Percentiles rank a stretch among this genome's conserved stretches.
phyloP scores from a whole-genome alignment of 306 rosid genomes.

The Sphenostylis stenocarpa region DNA sequence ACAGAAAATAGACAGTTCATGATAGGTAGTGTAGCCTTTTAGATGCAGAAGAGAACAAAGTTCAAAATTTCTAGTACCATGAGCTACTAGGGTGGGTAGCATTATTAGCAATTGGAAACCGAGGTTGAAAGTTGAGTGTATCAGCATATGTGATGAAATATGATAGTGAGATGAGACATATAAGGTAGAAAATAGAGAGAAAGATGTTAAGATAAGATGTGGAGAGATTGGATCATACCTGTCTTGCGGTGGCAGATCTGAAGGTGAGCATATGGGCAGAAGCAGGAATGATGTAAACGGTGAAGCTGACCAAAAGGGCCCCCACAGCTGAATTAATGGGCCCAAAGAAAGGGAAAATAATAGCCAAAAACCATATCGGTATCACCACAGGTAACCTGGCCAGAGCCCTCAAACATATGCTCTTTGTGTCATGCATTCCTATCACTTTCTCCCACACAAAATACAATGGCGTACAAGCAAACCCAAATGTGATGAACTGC shows the following conservation, averaged over 20 bases:
- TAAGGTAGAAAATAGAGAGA: slow-evolving; percentile 17
- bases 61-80: not conserved
- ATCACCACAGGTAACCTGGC: slow-evolving; percentile 82
- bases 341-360: slow-evolving; percentile 85
- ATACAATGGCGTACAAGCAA: slow-evolving; percentile 87
- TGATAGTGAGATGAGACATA: not conserved
- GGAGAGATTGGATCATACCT: slow-evolving; percentile 48
- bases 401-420: slow-evolving; percentile 72
- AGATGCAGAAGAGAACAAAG: not conserved
- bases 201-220: slow-evolving; percentile 10
- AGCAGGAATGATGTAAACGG: slow-evolving; percentile 86
- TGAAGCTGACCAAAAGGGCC: slow-evolving; percentile 86
- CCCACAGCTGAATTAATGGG: slow-evolving; percentile 94
- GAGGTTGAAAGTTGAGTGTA: not conserved
- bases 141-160: not conserved
- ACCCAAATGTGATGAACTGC: slow-evolving; percentile 86
- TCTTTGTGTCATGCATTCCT: slow-evolving; percentile 87
- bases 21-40: not conserved
- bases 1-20: not conserved
- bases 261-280: slow-evolving; percentile 80
- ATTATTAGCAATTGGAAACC: not conserved
- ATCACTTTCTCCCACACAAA: slow-evolving; percentile 93
- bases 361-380: slow-evolving; percentile 88
- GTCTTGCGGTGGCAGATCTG: slow-evolving; percentile 70
- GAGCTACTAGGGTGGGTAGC: not conserved